Conservation (phyloP, 2,329 filamentous ascomycete genomes). For the Karstenula rhodostoma region DNA sequence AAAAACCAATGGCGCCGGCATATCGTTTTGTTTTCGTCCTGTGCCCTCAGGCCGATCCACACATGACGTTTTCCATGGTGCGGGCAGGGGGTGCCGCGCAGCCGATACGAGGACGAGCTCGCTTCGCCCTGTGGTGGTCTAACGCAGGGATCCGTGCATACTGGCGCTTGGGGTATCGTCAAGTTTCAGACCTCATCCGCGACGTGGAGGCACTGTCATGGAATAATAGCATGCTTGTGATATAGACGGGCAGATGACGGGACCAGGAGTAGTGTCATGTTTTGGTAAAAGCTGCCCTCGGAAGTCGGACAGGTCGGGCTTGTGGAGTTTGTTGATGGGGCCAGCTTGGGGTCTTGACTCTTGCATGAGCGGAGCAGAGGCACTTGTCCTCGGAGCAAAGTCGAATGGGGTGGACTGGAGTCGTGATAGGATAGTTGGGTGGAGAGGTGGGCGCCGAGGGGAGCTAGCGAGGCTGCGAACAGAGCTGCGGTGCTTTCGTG, state of each 20-base stretch:
- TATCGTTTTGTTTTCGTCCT: not conserved
- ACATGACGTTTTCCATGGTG: conserved; percentile 11
- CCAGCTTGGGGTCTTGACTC: conserved; percentile 1
- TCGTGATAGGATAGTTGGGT: not conserved
- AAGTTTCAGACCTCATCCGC: conserved; percentile 6
- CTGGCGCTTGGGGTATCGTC: not conserved
- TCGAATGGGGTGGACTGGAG: not conserved
- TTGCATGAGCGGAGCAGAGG: conserved; percentile 1
- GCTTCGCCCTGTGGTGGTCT: not conserved
- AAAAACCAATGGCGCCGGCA: not conserved
- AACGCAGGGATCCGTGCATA: conserved; percentile 6
- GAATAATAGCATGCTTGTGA: not conserved
- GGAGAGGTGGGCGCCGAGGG: not conserved
- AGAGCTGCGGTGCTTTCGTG: not conserved
- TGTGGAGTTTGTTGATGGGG: not conserved
- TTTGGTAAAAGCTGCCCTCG: not conserved
- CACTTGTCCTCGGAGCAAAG: not conserved
- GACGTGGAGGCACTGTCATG: conserved; percentile 1
- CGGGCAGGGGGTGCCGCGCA: conserved; percentile 1
- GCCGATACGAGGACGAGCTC: conserved; percentile 6
- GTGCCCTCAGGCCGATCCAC: conserved; percentile 1
- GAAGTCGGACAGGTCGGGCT: not conserved
- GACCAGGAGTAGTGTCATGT: not conserved
- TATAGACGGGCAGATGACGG: not conserved
- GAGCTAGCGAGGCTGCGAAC: conserved; percentile 4